Conservation (phyloP, 352 stramenopile species). For the Peronospora farinosa region DNA sequence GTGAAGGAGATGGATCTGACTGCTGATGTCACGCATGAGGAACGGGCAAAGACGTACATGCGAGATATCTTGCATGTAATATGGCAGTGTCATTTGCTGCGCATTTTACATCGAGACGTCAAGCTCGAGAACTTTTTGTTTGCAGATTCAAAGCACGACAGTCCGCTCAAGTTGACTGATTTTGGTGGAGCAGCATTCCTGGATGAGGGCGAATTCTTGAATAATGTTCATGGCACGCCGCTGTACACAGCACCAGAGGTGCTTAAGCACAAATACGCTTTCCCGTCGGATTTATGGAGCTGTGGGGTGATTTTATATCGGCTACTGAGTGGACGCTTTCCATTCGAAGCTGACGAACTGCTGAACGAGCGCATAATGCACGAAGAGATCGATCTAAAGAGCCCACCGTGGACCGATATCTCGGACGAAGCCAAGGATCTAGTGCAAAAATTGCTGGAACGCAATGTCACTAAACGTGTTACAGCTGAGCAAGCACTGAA, state of each 20-base stretch:
- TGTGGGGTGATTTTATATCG: constrained; percentile 74
- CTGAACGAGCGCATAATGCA: constrained; percentile 60
- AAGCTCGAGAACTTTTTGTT: constrained; percentile 84
- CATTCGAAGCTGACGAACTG: constrained; percentile 50
- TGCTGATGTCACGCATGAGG: constrained; percentile 26
- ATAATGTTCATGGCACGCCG: constrained; percentile 55
- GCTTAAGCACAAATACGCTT: constrained; percentile 51
- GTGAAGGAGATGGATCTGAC: constrained; percentile 13
- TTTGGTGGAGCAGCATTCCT: constrained; percentile 69
- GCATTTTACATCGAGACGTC: constrained; percentile 66
- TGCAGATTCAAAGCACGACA: constrained; percentile 46
- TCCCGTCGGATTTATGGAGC: constrained; percentile 73
- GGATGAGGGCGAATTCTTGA: constrained; percentile 31
- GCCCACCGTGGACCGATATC: constrained; percentile 41
- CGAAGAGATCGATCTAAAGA: constrained; percentile 50
- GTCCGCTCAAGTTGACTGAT: constrained; percentile 71
- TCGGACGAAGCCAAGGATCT: constrained; percentile 57
- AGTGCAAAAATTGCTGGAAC: constrained; percentile 39
- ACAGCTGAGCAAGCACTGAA: constrained; percentile 58
- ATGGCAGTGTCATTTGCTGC: constrained; percentile 70
- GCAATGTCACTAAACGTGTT: constrained; percentile 36
- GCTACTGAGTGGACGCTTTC: constrained; percentile 53
- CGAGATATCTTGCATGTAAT: constrained; percentile 73
- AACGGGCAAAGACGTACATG: constrained; percentile 58
- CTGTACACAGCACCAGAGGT: constrained; percentile 74